Conservation (phyloP, 441 rosid genomes). For the Adansonia rubrostipa region DNA sequence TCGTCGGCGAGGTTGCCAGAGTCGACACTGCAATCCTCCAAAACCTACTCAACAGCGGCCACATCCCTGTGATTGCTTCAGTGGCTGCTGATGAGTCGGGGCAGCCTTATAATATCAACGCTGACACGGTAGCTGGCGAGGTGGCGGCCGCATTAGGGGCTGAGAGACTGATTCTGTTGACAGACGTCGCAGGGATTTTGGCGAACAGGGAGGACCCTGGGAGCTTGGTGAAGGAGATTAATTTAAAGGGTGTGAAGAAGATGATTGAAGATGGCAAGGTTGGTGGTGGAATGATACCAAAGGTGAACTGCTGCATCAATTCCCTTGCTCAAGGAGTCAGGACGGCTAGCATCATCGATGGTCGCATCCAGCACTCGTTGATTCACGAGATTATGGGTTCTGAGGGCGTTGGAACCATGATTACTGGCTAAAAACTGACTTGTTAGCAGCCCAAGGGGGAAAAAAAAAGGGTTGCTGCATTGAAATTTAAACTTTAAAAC, state of each 20-base stretch:
- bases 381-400: no score
- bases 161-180: conserved; percentile 80
- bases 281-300: conserved; percentile 84
- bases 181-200: conserved; percentile 85
- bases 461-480: no score
- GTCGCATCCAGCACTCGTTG: no score
- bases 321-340: conserved; percentile 65
- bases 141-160: conserved; percentile 93
- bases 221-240: conserved; percentile 81
- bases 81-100: conserved; percentile 78
- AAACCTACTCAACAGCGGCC: conserved; percentile 59
- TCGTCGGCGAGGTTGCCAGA: conserved; percentile 78
- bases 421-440: no score
- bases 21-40: conserved; percentile 66
- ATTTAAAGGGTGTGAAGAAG: conserved; percentile 79
- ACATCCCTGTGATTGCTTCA: conserved; percentile 83
- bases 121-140: conserved; percentile 93
- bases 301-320: conserved; percentile 81
- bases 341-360: no score
- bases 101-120: conserved; percentile 83
- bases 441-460: no score
- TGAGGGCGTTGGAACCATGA: no score
- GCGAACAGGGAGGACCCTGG: conserved; percentile 58
- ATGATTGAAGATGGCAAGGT: conserved; percentile 45
- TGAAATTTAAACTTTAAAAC: no score